Evolutionary conservation across 345 rosid genomes (phyloP).

Genomic region (Camelina neglecta): DNA sequence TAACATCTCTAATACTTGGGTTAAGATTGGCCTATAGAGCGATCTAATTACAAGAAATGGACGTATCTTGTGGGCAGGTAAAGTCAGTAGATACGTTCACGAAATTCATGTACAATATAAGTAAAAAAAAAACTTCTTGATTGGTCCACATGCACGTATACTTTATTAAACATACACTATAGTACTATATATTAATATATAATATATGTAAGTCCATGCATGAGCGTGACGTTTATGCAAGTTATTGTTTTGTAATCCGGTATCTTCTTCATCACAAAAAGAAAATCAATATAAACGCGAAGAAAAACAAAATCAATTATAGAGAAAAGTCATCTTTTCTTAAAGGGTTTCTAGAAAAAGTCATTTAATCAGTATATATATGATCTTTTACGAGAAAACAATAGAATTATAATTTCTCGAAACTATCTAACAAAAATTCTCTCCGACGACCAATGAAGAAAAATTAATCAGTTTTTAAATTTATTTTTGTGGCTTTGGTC

Average conservation of each 20-base stretch:
- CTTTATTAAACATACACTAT: not conserved
- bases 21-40: not conserved
- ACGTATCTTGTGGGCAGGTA: conserved; percentile 32
- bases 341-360: too few species aligned
- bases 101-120: conserved; percentile 32
- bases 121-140: conserved; percentile 11
- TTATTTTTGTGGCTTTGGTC: not conserved
- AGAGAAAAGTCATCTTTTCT: too few species aligned
- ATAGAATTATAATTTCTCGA: conserved; percentile 20
- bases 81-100: conserved; percentile 35
- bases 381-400: conserved; percentile 19
- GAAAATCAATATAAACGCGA: not conserved
- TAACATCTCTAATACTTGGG: not conserved
- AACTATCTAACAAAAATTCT: conserved; percentile 23
- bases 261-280: not conserved
- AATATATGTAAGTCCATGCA: not conserved
- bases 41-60: conserved; percentile 2
- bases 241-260: not conserved
- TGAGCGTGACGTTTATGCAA: not conserved
- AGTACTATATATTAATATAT: not conserved
- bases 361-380: conserved; percentile 7
- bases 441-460: conserved; percentile 30
- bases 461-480: not conserved
- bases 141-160: conserved; percentile 24
- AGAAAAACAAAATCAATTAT: conserved; percentile 2